Conservation (phyloP, 768 basidiomycete genomes). For the Tephrocybe rancida region DNA sequence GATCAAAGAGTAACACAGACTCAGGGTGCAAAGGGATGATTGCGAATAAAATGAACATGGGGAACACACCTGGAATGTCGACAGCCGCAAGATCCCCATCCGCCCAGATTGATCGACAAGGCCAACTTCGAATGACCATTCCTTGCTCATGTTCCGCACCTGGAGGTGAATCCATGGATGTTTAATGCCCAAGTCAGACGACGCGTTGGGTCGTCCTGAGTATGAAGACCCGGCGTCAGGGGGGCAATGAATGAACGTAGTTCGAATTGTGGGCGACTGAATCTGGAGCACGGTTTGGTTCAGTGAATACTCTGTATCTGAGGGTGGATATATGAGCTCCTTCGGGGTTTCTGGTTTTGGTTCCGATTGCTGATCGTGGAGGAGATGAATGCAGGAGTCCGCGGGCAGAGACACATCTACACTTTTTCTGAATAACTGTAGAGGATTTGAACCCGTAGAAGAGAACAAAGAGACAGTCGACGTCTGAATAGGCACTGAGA, state of each 20-base stretch:
- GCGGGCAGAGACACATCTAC: constrained; percentile 52
- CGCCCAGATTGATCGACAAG: constrained; percentile 64
- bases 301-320: constrained; percentile 36
- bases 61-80: constrained; percentile 76
- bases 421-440: constrained; percentile 53
- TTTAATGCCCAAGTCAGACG: constrained; percentile 53
- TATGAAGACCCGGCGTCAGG: constrained; percentile 23
- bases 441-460: constrained; percentile 65
- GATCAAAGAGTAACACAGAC: background rate
- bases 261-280: constrained; percentile 73
- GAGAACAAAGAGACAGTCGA: constrained; percentile 73
- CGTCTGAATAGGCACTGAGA: constrained; percentile 61
- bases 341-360: constrained; percentile 53
- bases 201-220: constrained; percentile 12
- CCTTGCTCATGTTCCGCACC: constrained; percentile 64
- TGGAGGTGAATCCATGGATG: constrained; percentile 80
- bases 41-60: constrained; percentile 2
- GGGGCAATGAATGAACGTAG: constrained; percentile 71
- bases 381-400: constrained; percentile 67
- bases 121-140: constrained; percentile 79
- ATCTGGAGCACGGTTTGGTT: constrained; percentile 76
- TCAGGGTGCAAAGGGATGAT: background rate
- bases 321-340: constrained; percentile 45
- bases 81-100: constrained; percentile 63
- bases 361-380: constrained; percentile 57